Base-by-base conservation (phyloP, 305 asterid species). In the Rubia balearica region DNA sequence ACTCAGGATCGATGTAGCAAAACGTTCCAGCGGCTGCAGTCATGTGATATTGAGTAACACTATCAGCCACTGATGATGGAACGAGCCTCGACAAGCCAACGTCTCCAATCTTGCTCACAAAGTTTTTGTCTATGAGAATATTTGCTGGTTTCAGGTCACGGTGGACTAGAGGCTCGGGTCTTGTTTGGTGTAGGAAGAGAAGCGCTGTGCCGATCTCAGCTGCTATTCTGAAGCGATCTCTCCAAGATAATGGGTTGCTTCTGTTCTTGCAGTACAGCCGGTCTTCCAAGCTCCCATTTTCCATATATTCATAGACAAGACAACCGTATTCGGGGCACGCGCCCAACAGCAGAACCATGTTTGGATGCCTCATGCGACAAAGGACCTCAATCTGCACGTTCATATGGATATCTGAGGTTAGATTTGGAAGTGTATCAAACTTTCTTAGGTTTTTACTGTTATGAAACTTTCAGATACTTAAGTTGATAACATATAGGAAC, bases 11-110 rank as follows among this genome's bases (percentile, higher is more conserved):
- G 3, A 91, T 91, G 84, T 91, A 91, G 78, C 96, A 91, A 72
- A 91, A 88, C 16, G 98, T 91, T 68, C 96, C 98, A 14, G 90
- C 96, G 48, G 98, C 96, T 71, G 96, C 89, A 30, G 98, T 91
- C 93, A 89, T 79, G 79, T 79, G 85, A 73, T 81, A 86, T 74
- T 91, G 89, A 45, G 88, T 88, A 16, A 81, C 76, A 30, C 78
- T 78, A 55, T 84, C 89, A 0, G 89, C 89, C 13, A 82, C 57
- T 14, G 86, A 49, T 0, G 86, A 81, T 41, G 96, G 98, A 69
- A 91, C 90, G 36, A 91, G 81, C 72, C 94, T 81, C 73, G 92
- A 83, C 59, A 91, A 82, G 63, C 96, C 98, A 21, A 89, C 96
- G 48, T 92, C 98, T 6, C 87, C 79, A 38, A 88, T 87, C 84